Evolutionary conservation across 2,329 filamentous ascomycete species (phyloP).

Genomic region (Aspergillus fructus): DNA sequence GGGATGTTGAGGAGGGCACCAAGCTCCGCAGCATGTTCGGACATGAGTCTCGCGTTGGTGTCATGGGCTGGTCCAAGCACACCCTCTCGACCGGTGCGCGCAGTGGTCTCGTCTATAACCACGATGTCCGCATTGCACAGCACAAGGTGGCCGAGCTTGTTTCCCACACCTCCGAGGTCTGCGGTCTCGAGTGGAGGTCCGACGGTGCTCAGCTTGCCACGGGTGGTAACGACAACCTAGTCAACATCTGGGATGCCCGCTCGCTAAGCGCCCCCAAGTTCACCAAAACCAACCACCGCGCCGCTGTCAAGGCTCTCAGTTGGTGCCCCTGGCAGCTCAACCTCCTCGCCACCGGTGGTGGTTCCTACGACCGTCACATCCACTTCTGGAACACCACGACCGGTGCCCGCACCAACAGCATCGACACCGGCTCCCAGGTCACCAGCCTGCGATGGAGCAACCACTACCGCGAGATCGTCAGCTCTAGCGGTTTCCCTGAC

Average conservation of each 20-base stretch:
- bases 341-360: conserved; percentile 91
- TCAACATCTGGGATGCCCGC: conserved; percentile 98
- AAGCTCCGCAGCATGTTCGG: conserved; percentile 99
- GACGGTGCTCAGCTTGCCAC: conserved; percentile 96
- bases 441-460: conserved; percentile 96
- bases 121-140: conserved; percentile 94
- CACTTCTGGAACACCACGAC: conserved; percentile 99
- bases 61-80: conserved; percentile 99
- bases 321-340: conserved; percentile 99
- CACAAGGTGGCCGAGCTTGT: conserved; percentile 98
- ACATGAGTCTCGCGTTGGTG: conserved; percentile 92
- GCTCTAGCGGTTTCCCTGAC: conserved; percentile 96
- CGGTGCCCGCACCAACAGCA: conserved; percentile 96
- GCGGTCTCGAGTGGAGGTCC: conserved; percentile 94
- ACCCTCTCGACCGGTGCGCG: conserved; percentile 91
- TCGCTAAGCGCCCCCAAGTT: conserved; percentile 93
- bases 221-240: conserved; percentile 97
- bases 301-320: conserved; percentile 93
- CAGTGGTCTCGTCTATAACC: conserved; percentile 94
- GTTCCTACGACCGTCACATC: conserved; percentile 95
- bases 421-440: conserved; percentile 96
- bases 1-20: conserved; percentile 91
- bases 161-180: conserved; percentile 96
- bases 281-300: conserved; percentile 99
- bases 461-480: conserved; percentile 96